phyloP scores from a whole-genome alignment of 139 green algal genomes.

The Ettlia oleoabundans region DNA sequence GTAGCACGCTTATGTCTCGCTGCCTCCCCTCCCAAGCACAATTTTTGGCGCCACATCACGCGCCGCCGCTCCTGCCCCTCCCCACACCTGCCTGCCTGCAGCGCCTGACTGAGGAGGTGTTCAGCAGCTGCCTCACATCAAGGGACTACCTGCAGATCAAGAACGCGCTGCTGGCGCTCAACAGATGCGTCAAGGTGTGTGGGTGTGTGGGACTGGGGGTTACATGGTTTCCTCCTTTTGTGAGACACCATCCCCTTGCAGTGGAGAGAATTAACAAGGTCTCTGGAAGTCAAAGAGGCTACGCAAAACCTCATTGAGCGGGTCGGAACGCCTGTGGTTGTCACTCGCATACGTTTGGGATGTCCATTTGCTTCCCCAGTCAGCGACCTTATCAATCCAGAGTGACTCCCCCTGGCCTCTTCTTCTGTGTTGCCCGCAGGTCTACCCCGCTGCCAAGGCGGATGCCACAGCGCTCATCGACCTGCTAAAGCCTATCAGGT shows the following conservation, averaged over 20 bases:
- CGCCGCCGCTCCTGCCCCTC: not conserved
- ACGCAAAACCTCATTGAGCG: too few relatives aligned
- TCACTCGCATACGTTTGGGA: too few relatives aligned
- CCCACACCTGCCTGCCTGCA: not conserved
- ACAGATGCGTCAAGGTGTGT: slow-evolving; percentile 40
- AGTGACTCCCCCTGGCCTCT: not conserved
- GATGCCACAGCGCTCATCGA: slow-evolving; percentile 29
- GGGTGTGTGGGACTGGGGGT: not conserved
- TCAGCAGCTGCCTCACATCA: slow-evolving; percentile 45
- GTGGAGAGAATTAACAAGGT: too few relatives aligned
- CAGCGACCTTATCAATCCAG: too few relatives aligned
- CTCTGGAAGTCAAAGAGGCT: too few relatives aligned
- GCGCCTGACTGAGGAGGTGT: slow-evolving; percentile 42
- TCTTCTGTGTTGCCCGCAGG: not conserved
- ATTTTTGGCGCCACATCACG: too few relatives aligned
- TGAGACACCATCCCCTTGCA: too few relatives aligned
- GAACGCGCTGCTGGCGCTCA: slow-evolving; percentile 64
- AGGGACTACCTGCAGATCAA: slow-evolving; percentile 64
- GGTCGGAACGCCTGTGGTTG: too few relatives aligned
- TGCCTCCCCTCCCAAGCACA: too few relatives aligned
- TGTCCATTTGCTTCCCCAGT: too few relatives aligned
- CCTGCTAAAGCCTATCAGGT: slow-evolving; percentile 24
- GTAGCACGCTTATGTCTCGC: too few relatives aligned
- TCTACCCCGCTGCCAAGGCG: slow-evolving; percentile 29
- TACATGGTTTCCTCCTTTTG: too few relatives aligned